Conservation (phyloP, 192 early-diverging fungal species). For the Spizellomyces sp. region DNA sequence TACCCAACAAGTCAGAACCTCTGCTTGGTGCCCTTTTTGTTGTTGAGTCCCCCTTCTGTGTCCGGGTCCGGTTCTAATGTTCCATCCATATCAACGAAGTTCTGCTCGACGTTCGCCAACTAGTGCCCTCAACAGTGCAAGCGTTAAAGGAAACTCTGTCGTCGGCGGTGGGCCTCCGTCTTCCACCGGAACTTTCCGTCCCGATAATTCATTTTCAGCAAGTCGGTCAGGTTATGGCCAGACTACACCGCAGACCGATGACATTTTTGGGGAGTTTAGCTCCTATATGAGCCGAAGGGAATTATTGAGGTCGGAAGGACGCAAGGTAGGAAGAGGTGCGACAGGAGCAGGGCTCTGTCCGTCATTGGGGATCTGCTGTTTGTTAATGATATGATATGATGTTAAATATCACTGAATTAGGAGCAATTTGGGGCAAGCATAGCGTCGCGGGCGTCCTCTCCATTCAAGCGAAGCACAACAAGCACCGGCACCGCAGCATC, state of each 20-base stretch:
- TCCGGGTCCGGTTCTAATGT: not conserved
- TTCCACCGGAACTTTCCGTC: too few relatives aligned
- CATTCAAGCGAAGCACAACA: conserved; percentile 12
- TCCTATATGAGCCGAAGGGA: conserved; percentile 8
- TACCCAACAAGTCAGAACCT: too few relatives aligned
- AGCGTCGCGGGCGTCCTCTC: conserved; percentile 3
- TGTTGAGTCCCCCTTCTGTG: too few relatives aligned
- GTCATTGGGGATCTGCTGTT: not conserved
- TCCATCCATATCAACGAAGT: conserved; percentile 14
- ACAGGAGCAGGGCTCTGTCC: not conserved
- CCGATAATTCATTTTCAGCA: too few relatives aligned
- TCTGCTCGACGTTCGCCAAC: not conserved
- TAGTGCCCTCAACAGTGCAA: too few relatives aligned
- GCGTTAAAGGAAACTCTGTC: too few relatives aligned
- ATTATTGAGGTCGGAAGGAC: conserved; percentile 7
- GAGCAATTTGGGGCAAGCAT: conserved; percentile 8
- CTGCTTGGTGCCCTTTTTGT: too few relatives aligned
- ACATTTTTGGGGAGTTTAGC: conserved; percentile 24
- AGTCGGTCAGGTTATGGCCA: not conserved
- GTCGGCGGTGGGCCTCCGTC: too few relatives aligned
- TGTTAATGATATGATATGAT: too few relatives aligned
- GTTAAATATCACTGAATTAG: not conserved
- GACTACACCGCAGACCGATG: not conserved
- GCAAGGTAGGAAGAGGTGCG: conserved; percentile 12
- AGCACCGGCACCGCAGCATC: conserved; percentile 13